Base-by-base conservation (phyloP, 2,329 filamentous ascomycete species). In the Nannizzia gypsea region DNA sequence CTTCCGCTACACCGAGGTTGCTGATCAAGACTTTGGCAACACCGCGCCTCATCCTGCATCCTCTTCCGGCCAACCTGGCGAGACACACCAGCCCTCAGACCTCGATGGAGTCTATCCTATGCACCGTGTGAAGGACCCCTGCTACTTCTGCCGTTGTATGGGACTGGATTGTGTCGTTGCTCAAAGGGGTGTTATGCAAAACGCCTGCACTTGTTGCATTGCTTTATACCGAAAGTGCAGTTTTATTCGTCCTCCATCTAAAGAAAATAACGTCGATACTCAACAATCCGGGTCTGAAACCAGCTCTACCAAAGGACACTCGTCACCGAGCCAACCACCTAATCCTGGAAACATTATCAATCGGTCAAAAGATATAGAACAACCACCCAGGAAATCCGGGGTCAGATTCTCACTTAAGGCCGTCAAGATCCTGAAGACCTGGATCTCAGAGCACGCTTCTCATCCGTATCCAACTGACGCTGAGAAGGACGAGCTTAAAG, bases 381-480 rank as follows among this genome's bases (percentile, higher is more conserved):
- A 66, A 28, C 71, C 70, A 42, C 67, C 69, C 58, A 78, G 85
- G 56, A 90, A 89, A 70, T 83, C 83, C 63, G 87, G 84, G 58
- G 83, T 86, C 57, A 83, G 89, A 13, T 91, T 96, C 72, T 89
- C 90, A 3, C 79, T 88, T 63, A 85, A 90, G 65, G 89, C 89
- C 0, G 82, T 93, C 63, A 87, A 87, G 66, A 82, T 90, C 44
- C 75, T 96, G 57, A 92, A 92, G 73, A 85, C 86, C 66, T 96
- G 91, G 91, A 80, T 95, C 34, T 82, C 86, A 0, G 85, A 84
- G 5, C 90, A 96, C 69, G 83, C 82, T 67, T 81, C 87, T 58
- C 88, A 95, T 66, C 91, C 90, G 0, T 96, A 96, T 69, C 90
- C 91, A 3, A 91, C 84, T 36, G 90, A 95, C 48, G 85, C 90